Evolutionary conservation across 208 protist species (phyloP), one percentile per base, ranked within the genome.

Genomic region (Trypanosoma platydactyli): DNA sequence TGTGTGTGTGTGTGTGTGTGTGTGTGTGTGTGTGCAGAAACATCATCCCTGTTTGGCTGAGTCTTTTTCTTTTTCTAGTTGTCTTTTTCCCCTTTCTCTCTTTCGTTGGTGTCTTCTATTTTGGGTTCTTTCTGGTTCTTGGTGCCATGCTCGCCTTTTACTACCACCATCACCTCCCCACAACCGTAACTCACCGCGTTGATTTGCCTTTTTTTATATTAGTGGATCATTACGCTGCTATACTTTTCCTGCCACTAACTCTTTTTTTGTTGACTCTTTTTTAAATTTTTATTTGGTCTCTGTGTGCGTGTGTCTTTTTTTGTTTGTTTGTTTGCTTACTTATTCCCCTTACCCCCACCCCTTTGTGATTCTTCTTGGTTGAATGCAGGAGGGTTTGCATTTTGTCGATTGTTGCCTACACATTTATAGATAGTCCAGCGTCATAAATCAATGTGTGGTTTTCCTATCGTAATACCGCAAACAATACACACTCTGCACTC

Each of bases 31-130:
- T n/a, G n/a, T n/a, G n/a, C n/a, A n/a, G n/a, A n/a, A n/a, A n/a
- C n/a, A n/a, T n/a, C n/a, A n/a, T n/a, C n/a, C n/a, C n/a, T n/a
- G n/a, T n/a, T n/a, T n/a, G n/a, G n/a, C n/a, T n/a, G n/a, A n/a
- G n/a, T 41, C 55, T 50, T 71, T 54, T 54, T 58, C 3, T 56
- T 66, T 45, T 48, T 45, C 22, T 54, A 40, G 24, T 48, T 61
- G 20, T 20, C 20, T 33, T 27, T 40, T 65, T 18, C 49, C 46
- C 48, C 63, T 22, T 22, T 53, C 62, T 64, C 20, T 33, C 45
- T 25, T 33, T 35, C 25, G 15, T 25, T 54, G 24, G 18, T 68
- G 50, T 68, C 69, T 65, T 51, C 60, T 70, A 76, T 78, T 45
- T 35, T 30, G 11, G 41, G 16, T 64, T 9, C 24, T 55, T 60